phyloP scores from a whole-genome alignment of 495 filamentous ascomycete genomes.

The Aspergillus sparsus region DNA sequence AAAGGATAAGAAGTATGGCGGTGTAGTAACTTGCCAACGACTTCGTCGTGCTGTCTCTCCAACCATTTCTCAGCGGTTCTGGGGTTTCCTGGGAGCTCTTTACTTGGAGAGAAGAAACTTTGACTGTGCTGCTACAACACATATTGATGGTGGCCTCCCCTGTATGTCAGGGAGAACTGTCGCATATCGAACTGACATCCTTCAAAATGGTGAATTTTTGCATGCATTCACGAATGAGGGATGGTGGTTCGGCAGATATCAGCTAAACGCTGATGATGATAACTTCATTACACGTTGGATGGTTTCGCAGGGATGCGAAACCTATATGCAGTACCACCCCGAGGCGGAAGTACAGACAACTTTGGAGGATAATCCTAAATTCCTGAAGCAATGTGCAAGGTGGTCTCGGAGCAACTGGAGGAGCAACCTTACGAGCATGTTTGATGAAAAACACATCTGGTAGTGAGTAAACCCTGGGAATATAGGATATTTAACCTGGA shows the following conservation, averaged over 20 bases:
- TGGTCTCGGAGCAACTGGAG: constrained; percentile 84
- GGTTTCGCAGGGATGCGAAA: constrained; percentile 73
- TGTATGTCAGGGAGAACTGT: constrained; percentile 87
- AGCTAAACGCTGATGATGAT: constrained; percentile 80
- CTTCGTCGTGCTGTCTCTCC: constrained; percentile 64
- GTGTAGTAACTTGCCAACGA: constrained; percentile 80
- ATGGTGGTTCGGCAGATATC: constrained; percentile 66
- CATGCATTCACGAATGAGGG: constrained; percentile 70
- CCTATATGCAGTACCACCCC: constrained; percentile 72
- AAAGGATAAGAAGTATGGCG: constrained; percentile 67
- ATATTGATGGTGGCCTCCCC: constrained; percentile 81
- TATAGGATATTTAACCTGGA: constrained; percentile 17
- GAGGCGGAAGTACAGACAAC: constrained; percentile 76
- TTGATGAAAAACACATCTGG: constrained; percentile 67
- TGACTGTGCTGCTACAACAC: constrained; percentile 83
- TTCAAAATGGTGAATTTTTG: constrained; percentile 75
- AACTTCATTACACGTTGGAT: constrained; percentile 84
- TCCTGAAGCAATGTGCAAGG: constrained; percentile 74
- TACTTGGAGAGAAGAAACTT: constrained; percentile 87
- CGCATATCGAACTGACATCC: constrained; percentile 76
- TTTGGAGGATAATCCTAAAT: constrained; percentile 70
- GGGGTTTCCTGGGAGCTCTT: constrained; percentile 75
- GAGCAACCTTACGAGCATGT: constrained; percentile 76
- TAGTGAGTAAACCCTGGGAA: constrained; percentile 52
- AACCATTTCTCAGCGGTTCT: constrained; percentile 58